Evolutionary conservation across 495 filamentous ascomycete genomes (phyloP).

Genomic region (Talaromyces wortmannii): DNA sequence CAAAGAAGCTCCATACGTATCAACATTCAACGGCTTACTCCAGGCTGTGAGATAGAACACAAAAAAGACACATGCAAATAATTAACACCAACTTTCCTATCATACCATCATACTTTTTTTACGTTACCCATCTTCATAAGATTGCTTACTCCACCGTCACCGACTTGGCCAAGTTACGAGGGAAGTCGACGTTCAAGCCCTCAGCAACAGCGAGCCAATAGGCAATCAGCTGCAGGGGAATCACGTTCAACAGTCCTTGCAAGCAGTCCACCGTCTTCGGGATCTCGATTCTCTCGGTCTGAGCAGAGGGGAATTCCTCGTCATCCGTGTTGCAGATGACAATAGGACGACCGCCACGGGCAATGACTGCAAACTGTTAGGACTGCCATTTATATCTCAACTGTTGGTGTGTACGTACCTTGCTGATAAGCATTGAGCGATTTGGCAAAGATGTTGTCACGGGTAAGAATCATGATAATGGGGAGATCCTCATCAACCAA

Average conservation of each 20-base stretch:
- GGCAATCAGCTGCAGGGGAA: constrained; percentile 92
- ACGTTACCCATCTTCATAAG: neutral
- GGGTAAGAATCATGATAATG: constrained; percentile 98
- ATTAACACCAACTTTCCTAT: constrained; percentile 1
- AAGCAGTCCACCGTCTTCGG: constrained; percentile 92
- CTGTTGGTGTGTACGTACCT: constrained; percentile 44
- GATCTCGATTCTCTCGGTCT: constrained; percentile 94
- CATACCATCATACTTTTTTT: neutral
- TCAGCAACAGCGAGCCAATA: constrained; percentile 98
- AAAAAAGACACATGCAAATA: constrained; percentile 1
- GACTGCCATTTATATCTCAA: neutral
- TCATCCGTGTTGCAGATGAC: constrained; percentile 95
- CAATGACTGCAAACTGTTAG: constrained; percentile 58
- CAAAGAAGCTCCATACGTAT: no score
- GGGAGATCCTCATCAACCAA: constrained; percentile 96
- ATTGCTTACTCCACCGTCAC: constrained; percentile 97
- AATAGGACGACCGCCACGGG: constrained; percentile 88
- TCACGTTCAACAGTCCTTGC: constrained; percentile 95
- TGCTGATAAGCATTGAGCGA: constrained; percentile 98
- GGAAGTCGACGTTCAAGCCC: constrained; percentile 96
- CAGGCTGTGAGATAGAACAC: neutral
- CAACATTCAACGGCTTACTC: neutral
- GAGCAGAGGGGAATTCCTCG: constrained; percentile 76
- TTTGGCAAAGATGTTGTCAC: constrained; percentile 92
- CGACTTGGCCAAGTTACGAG: constrained; percentile 95